A percentile compares a stretch with the other conserved stretches of the same genome.
Evolutionary conservation across 768 basidiomycete species (phyloP).

Genomic region (Podaxis sp.): DNA sequence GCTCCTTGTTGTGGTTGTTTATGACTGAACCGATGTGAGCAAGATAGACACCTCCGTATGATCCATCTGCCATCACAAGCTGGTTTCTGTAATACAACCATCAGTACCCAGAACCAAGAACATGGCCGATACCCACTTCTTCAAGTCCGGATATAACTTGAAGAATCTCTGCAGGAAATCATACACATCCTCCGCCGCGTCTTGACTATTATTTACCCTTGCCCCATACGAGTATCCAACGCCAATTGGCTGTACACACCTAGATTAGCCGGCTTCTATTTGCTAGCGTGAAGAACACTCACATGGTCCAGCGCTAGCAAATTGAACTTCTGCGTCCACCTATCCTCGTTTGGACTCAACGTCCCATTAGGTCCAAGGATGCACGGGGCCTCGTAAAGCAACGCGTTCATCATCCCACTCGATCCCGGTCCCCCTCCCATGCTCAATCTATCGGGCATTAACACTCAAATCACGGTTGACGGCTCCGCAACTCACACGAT

Average conservation of each 20-base stretch:
- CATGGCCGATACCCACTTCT: not conserved
- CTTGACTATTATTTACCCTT: conserved; percentile 30
- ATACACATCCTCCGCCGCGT: conserved; percentile 32
- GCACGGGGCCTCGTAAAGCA: conserved; percentile 29
- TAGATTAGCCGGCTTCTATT: not conserved
- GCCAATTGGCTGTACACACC: conserved; percentile 27
- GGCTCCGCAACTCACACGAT: conserved; percentile 24
- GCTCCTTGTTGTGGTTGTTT: conserved; percentile 29
- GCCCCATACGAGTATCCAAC: conserved; percentile 35
- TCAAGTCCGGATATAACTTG: conserved; percentile 24
- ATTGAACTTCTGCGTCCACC: conserved; percentile 27
- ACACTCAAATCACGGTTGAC: not conserved
- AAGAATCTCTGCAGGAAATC: conserved; percentile 37
- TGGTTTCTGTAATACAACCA: conserved; percentile 17
- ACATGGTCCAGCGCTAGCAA: conserved; percentile 28
- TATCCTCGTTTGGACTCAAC: conserved; percentile 24
- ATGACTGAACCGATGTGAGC: conserved; percentile 37
- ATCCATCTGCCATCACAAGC: conserved; percentile 30
- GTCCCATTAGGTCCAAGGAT: conserved; percentile 22
- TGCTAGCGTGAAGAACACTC: not conserved
- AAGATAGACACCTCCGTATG: conserved; percentile 35
- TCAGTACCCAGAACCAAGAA: not conserved
- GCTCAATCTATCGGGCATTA: conserved; percentile 23
- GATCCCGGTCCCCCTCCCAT: conserved; percentile 36
- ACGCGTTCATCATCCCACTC: conserved; percentile 27